Evolutionary conservation across 176 grass and related monocot genomes (phyloP).

Genomic region (Avena insularis): DNA sequence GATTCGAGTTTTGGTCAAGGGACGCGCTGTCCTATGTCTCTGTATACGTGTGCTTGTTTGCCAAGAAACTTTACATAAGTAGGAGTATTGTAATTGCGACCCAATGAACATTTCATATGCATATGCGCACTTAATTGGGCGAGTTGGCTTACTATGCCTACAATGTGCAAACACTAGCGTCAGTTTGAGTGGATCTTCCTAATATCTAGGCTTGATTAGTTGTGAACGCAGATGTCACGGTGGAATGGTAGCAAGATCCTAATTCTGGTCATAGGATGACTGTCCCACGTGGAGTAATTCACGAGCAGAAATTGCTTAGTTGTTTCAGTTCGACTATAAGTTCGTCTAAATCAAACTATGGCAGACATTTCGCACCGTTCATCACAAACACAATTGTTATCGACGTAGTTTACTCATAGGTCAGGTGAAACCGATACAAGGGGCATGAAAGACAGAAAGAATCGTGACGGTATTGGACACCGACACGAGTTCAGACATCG

Average conservation of each 20-base stretch:
- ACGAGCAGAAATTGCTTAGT: not conserved
- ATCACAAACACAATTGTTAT: too few relatives aligned
- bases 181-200: not conserved
- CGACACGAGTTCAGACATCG: too few relatives aligned
- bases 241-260: not conserved
- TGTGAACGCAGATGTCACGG: not conserved
- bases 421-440: too few relatives aligned
- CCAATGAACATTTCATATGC: not conserved
- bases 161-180: not conserved
- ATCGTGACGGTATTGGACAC: too few relatives aligned
- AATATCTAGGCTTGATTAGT: not conserved
- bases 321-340: not conserved
- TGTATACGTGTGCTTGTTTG: not conserved
- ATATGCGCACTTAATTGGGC: not conserved
- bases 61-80: slow-evolving; percentile 15
- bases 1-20: slow-evolving; percentile 42
- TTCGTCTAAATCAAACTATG: not conserved
- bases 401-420: too few relatives aligned
- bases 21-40: not conserved
- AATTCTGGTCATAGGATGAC: not conserved
- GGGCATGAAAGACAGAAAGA: too few relatives aligned
- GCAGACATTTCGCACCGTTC: not conserved
- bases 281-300: not conserved
- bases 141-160: not conserved
- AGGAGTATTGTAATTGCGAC: too few relatives aligned